These are phyloP conservation scores for Pseudogymnoascus sp. DNA, from an alignment of 2,329 filamentous ascomycete species.

Conservation along the genomic window DNA sequence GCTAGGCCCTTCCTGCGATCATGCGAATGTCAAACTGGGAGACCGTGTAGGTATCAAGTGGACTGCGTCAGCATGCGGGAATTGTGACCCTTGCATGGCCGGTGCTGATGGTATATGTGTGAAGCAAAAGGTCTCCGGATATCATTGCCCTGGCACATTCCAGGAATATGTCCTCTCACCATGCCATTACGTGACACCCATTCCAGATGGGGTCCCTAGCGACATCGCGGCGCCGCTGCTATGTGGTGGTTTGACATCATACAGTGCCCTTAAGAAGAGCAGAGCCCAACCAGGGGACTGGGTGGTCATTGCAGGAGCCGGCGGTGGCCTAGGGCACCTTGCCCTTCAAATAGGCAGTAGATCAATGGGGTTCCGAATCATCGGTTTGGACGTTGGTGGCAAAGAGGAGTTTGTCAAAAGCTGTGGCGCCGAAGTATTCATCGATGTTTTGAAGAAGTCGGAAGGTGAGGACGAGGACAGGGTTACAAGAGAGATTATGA, in stretches of 20 bases:
- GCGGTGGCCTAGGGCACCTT: slow-evolving; percentile 56
- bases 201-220: slow-evolving; percentile 53
- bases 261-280: slow-evolving; percentile 54
- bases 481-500: slow-evolving; percentile 39
- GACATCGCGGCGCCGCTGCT: slow-evolving; percentile 58
- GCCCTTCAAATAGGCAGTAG: slow-evolving; percentile 50
- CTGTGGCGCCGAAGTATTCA: slow-evolving; percentile 57
- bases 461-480: slow-evolving; percentile 31
- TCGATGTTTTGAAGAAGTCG: slow-evolving; percentile 49
- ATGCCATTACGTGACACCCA: slow-evolving; percentile 61
- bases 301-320: slow-evolving; percentile 50
- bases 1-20: slow-evolving; percentile 52
- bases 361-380: slow-evolving; percentile 55
- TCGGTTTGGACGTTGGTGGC: slow-evolving; percentile 55
- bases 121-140: slow-evolving; percentile 53
- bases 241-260: slow-evolving; percentile 62
- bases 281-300: slow-evolving; percentile 37
- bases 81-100: slow-evolving; percentile 45
- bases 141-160: slow-evolving; percentile 64
- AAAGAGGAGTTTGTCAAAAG: slow-evolving; percentile 51
- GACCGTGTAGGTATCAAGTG: slow-evolving; percentile 65
- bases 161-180: slow-evolving; percentile 59
- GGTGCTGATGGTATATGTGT: slow-evolving; percentile 57
- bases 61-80: slow-evolving; percentile 44
- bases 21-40: slow-evolving; percentile 51